Conservation (phyloP, 164 flowering plant genomes). For the Buxus sempervirens region DNA sequence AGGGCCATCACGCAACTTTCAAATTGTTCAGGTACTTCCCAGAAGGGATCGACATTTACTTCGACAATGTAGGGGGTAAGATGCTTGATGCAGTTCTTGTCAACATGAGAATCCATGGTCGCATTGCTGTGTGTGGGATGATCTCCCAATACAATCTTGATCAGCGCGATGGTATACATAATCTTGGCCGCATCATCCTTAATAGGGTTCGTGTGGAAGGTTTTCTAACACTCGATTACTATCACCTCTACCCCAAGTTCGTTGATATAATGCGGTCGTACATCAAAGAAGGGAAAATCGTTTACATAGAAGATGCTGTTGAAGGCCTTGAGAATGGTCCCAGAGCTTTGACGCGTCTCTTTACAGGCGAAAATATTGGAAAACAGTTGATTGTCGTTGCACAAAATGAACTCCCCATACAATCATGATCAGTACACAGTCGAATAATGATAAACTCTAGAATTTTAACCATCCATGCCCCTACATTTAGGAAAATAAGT, state of each 20-base stretch:
- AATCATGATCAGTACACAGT: no score
- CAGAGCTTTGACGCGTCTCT: constrained; percentile 27
- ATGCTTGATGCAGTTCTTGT: constrained; percentile 34
- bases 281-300: constrained; percentile 23
- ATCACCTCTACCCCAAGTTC: constrained; percentile 25
- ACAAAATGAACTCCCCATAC: no score
- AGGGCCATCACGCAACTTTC: no score
- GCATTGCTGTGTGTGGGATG: constrained; percentile 35
- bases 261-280: constrained; percentile 11
- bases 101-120: constrained; percentile 30
- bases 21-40: constrained; percentile 26
- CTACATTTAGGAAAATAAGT: no score
- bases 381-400: constrained; percentile 28
- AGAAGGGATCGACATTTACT: no score
- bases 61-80: constrained; percentile 30
- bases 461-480: no score
- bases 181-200: constrained; percentile 10
- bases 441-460: no score
- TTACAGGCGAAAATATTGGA: constrained; percentile 26
- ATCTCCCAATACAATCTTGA: no score
- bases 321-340: constrained; percentile 32
- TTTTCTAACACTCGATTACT: constrained; percentile 13
- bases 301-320: constrained; percentile 25
- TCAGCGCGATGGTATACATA: constrained; percentile 21
- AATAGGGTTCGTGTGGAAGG: constrained; percentile 27